phyloP scores from a whole-genome alignment of 371 early-diverging fungal species.

The Lichtheimia ramosa region DNA sequence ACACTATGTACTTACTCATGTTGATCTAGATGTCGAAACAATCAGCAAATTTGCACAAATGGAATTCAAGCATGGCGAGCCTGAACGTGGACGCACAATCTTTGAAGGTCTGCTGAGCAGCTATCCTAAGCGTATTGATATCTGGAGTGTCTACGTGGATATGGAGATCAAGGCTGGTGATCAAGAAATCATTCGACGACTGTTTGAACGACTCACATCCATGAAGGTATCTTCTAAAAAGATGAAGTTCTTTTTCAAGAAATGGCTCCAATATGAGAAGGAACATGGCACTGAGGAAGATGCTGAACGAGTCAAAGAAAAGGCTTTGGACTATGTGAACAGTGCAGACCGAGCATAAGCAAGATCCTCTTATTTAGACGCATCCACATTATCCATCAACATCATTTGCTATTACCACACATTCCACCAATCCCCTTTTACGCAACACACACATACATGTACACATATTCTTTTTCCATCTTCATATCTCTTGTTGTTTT shows the following conservation, averaged over 20 bases:
- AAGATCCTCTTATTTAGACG: too few relatives aligned
- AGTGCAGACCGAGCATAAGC: constrained; percentile 12
- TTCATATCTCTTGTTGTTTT: too few relatives aligned
- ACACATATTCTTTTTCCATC: too few relatives aligned
- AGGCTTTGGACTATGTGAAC: constrained; percentile 86
- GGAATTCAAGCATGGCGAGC: constrained; percentile 92
- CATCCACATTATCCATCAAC: too few relatives aligned
- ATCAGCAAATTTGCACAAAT: constrained; percentile 91
- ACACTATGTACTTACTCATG: constrained; percentile 20
- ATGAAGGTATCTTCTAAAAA: constrained; percentile 93
- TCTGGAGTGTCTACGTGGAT: constrained; percentile 95
- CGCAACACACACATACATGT: too few relatives aligned
- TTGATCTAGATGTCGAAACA: constrained; percentile 51
- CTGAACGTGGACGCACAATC: constrained; percentile 94
- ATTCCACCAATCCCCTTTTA: too few relatives aligned
- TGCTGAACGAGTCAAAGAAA: constrained; percentile 84
- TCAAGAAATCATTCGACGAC: constrained; percentile 63
- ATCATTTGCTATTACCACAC: too few relatives aligned
- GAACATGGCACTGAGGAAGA: constrained; percentile 75
- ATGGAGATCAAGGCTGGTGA: constrained; percentile 87
- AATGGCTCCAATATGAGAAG: constrained; percentile 94
- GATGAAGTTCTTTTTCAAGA: constrained; percentile 98
- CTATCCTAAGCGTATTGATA: constrained; percentile 91
- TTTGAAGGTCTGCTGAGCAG: constrained; percentile 92
- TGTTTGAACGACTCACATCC: constrained; percentile 87